These are phyloP conservation scores for Coemansia sp. DNA, from an alignment of 192 early-diverging fungal species.

Conservation along the genomic window DNA sequence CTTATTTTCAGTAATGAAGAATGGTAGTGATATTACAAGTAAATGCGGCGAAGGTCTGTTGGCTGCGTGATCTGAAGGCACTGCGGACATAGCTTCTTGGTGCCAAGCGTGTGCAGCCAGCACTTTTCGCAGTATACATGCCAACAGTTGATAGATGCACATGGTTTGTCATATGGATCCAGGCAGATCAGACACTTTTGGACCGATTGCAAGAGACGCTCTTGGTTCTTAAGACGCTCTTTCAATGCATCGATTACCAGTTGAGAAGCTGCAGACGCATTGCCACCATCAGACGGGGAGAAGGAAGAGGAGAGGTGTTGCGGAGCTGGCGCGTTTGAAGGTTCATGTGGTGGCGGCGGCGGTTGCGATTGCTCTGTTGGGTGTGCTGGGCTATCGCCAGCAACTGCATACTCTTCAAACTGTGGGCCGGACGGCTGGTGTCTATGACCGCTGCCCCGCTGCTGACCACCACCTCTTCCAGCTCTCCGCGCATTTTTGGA, in stretches of 20 bases:
- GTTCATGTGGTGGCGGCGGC: constrained; percentile 10
- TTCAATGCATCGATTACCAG: constrained; percentile 83
- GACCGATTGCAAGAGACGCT: constrained; percentile 46
- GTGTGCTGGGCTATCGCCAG: constrained; percentile 2
- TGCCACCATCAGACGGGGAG: background rate
- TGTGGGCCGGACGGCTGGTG: constrained; percentile 49
- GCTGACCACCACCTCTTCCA: background rate
- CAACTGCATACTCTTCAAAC: constrained; percentile 11
- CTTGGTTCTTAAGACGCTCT: constrained; percentile 66
- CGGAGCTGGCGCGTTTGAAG: background rate
- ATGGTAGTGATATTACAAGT: constrained; percentile 59
- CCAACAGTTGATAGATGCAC: constrained; percentile 83
- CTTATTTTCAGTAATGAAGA: background rate
- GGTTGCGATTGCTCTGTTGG: background rate
- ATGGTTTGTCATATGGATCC: constrained; percentile 68
- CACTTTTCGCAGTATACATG: constrained; percentile 90
- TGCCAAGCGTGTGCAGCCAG: constrained; percentile 81
- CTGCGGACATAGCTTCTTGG: constrained; percentile 89
- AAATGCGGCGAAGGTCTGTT: constrained; percentile 76
- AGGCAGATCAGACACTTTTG: constrained; percentile 80
- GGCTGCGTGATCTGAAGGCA: constrained; percentile 85
- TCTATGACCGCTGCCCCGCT: constrained; percentile 39
- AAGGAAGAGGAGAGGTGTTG: background rate
- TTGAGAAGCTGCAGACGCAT: constrained; percentile 21
- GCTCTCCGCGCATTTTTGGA: background rate